Conservation (phyloP, 495 filamentous ascomycete genomes). For the Xylaria venustula region DNA sequence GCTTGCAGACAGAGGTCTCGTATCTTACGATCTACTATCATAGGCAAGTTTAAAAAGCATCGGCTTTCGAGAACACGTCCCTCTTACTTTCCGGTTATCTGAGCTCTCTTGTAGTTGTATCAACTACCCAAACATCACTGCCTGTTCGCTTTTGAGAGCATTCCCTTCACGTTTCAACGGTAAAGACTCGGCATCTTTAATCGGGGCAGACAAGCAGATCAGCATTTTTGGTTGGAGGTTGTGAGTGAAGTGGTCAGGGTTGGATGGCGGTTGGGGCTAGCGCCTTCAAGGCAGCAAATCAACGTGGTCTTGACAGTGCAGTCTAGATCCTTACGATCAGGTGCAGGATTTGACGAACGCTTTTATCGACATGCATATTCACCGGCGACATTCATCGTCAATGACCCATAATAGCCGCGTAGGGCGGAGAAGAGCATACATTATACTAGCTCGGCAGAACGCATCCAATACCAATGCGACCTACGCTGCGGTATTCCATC, state of each 20-base stretch:
- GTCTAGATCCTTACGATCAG: neutral
- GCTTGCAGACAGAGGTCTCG: no score
- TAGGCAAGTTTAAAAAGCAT: no score
- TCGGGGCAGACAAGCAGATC: neutral
- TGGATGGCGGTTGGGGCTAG: neutral
- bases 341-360: slow-evolving; percentile 1
- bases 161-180: neutral
- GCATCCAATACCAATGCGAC: neutral
- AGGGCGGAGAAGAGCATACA: slow-evolving; percentile 2
- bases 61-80: no score
- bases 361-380: slow-evolving; percentile 14
- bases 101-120: no score
- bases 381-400: slow-evolving; percentile 1
- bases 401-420: neutral
- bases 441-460: neutral
- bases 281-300: neutral
- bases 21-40: no score
- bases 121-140: no score
- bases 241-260: no score
- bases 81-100: no score
- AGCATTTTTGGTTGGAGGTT: neutral
- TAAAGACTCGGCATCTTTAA: neutral
- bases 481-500: neutral
- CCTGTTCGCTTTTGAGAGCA: no score
- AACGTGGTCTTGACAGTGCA: neutral